Evolutionary conservation across 1,284 basidiomycete genomes (phyloP).

Genomic region (Hemileia vastatrix): DNA sequence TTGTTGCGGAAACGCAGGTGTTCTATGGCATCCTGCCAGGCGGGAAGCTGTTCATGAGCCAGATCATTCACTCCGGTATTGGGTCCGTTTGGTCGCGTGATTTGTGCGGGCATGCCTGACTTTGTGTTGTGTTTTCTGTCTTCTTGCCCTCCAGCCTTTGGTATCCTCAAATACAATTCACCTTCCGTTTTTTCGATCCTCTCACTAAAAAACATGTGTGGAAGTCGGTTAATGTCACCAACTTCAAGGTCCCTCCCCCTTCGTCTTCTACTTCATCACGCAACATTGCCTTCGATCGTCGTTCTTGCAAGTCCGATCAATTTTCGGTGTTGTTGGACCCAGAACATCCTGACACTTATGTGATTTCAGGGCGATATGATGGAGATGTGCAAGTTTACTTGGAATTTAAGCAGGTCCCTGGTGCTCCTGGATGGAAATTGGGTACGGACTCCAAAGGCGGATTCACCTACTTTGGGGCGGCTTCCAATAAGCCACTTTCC

Average conservation of each 20-base stretch:
- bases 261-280: slow-evolving; percentile 49
- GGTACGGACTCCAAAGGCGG: slow-evolving; percentile 80
- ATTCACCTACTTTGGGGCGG: slow-evolving; percentile 71
- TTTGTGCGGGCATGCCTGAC: neutral
- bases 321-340: slow-evolving; percentile 57
- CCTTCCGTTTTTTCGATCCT: slow-evolving; percentile 80
- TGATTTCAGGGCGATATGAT: slow-evolving; percentile 68
- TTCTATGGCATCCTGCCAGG: slow-evolving; percentile 79
- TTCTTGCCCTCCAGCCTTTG: slow-evolving; percentile 55
- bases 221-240: slow-evolving; percentile 80
- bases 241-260: slow-evolving; percentile 66
- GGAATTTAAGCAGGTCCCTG: slow-evolving; percentile 59
- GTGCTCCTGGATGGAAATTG: slow-evolving; percentile 79
- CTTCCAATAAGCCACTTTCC: slow-evolving; percentile 34
- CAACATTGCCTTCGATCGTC: slow-evolving; percentile 54
- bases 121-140: neutral
- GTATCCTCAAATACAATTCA: slow-evolving; percentile 93
- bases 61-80: slow-evolving; percentile 88
- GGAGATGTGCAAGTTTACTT: slow-evolving; percentile 71
- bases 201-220: slow-evolving; percentile 65
- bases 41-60: slow-evolving; percentile 72
- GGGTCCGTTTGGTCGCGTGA: slow-evolving; percentile 56
- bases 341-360: slow-evolving; percentile 60
- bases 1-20: slow-evolving; percentile 81
- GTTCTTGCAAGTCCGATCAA: slow-evolving; percentile 79